phyloP scores from a whole-genome alignment of 1,139 yeast genomes.

The Sugiyamaella grinbergsii region DNA sequence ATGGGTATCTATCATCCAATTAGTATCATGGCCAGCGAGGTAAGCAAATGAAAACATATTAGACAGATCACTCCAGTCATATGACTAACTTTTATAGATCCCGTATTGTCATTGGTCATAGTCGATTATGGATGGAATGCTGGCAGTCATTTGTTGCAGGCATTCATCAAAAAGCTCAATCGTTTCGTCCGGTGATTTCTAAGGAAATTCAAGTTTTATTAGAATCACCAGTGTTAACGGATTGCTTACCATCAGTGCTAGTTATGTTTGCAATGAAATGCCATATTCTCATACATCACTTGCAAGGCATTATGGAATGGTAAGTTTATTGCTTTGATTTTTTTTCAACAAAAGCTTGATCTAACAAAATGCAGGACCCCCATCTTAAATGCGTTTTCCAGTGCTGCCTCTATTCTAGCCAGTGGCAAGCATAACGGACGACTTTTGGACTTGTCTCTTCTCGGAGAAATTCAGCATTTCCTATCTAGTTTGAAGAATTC shows the following conservation, averaged over 20 bases:
- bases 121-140: conserved; percentile 15
- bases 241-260: conserved; percentile 11
- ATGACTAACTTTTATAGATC: conserved; percentile 8
- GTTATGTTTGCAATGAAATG: conserved; percentile 12
- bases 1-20: conserved; percentile 1
- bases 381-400: conserved; percentile 3
- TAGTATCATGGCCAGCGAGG: conserved; percentile 18
- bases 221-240: conserved; percentile 6
- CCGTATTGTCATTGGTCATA: conserved; percentile 9
- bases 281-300: neutral
- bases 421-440: neutral
- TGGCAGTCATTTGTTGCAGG: conserved; percentile 13
- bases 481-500: neutral
- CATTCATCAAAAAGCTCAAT: neutral
- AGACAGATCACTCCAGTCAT: neutral
- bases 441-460: neutral
- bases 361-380: conserved; percentile 1
- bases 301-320: neutral
- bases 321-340: no score
- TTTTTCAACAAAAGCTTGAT: neutral
- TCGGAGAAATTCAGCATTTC: conserved; percentile 1
- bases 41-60: neutral
- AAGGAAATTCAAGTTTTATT: conserved; percentile 8
- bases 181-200: neutral
- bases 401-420: conserved; percentile 1